These are phyloP conservation scores for Nymphaea colorata DNA, from an alignment of 164 flowering plant species.

Conservation along the genomic window DNA sequence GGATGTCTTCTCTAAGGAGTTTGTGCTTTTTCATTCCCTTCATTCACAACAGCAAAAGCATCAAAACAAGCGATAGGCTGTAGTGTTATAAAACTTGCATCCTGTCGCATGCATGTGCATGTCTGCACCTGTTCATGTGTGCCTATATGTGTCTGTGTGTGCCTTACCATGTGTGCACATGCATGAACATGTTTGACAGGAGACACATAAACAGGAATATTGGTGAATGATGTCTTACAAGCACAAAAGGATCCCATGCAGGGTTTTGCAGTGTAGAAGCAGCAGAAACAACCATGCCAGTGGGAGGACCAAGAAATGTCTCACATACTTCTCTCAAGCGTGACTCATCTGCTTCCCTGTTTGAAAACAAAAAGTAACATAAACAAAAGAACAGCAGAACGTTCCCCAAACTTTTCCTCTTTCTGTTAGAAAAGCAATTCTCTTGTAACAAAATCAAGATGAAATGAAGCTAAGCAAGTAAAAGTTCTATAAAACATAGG, in stretches of 20 bases:
- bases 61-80: neutral
- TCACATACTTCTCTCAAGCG: conserved; percentile 91
- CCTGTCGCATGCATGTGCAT: too few species aligned
- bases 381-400: neutral
- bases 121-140: neutral
- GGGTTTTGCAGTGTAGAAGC: conserved; percentile 35
- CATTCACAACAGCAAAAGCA: conserved; percentile 2
- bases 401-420: too few species aligned
- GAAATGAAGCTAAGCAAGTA: too few species aligned
- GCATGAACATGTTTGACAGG: neutral
- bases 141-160: neutral
- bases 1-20: conserved; percentile 83
- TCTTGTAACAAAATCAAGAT: too few species aligned
- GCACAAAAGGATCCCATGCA: conserved; percentile 91
- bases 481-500: too few species aligned
- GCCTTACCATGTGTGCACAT: neutral
- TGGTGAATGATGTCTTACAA: conserved; percentile 32
- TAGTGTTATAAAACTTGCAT: too few species aligned
- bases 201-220: too few species aligned
- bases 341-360: conserved; percentile 95
- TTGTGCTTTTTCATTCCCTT: conserved; percentile 94
- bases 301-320: conserved; percentile 92
- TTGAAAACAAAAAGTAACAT: conserved; percentile 1
- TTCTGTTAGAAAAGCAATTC: too few species aligned
- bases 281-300: conserved; percentile 61